Conservation (phyloP, 306 rosid species). For the Cucumis cinereus region DNA sequence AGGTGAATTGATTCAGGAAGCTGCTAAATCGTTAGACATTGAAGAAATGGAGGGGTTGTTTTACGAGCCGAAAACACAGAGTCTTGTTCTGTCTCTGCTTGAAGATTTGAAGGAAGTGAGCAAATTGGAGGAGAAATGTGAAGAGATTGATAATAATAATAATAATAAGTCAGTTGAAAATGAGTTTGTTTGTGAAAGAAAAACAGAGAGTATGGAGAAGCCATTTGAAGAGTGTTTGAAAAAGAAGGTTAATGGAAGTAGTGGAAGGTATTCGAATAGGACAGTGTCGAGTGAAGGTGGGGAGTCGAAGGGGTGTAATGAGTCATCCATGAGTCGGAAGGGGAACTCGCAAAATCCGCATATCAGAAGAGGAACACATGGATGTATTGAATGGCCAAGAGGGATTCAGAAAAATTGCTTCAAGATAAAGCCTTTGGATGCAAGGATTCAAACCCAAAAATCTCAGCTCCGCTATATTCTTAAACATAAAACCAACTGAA, state of each 20-base stretch:
- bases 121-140: constrained; percentile 1
- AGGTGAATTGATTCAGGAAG: constrained; percentile 27
- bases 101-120: constrained; percentile 16
- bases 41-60: constrained; percentile 20
- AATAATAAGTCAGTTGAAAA: neutral
- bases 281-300: constrained; percentile 6
- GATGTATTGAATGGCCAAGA: constrained; percentile 50
- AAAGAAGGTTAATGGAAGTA: neutral
- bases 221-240: neutral
- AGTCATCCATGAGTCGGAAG: constrained; percentile 4
- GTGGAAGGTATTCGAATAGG: constrained; percentile 13
- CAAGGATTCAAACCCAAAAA: constrained; percentile 42
- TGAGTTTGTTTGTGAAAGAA: neutral
- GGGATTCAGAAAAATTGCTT: constrained; percentile 19
- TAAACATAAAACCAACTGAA: constrained; percentile 18
- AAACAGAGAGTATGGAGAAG: neutral
- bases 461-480: constrained; percentile 38
- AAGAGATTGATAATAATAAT: neutral
- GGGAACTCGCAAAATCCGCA: constrained; percentile 44
- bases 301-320: constrained; percentile 9
- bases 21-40: constrained; percentile 21
- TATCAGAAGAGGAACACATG: constrained; percentile 49
- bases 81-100: constrained; percentile 16
- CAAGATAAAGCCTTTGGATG: constrained; percentile 32
- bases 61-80: constrained; percentile 17